Base-by-base conservation (phyloP, 345 rosid species). In the Xanthoceras sorbifolium region DNA sequence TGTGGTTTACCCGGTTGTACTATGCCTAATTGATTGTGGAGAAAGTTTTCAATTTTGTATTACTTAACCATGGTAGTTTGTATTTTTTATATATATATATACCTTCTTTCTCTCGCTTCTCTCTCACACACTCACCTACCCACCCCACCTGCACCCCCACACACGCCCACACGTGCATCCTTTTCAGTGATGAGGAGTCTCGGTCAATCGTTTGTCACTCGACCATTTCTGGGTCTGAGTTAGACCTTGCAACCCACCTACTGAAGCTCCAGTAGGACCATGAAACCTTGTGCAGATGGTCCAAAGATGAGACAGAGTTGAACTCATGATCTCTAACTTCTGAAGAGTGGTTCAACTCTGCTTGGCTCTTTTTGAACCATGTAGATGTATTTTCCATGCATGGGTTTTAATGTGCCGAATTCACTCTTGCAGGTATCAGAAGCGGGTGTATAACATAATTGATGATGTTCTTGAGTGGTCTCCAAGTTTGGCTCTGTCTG, bases 381-480 rank as follows among this genome's bases (percentile, higher is more conserved):
- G 2, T 9, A 22, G 4, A 25, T 22, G 17, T 31, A 54, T 17
- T 62, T 11, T 42, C 32, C 59, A 26, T 50, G 20, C 36, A 2
- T 67, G n/a, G 76, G 73, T 69, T n/a, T 67, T 82, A 70, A 82
- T 36, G 64, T 78, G 42, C 44, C 63, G 34, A 34, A 31, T 20
- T 29, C 25, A 44, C 55, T 77, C 71, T 75, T 81, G 82, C 94
- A 97, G 99, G 88, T 96, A 96, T 78, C 98, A 96, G 80, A 96
- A 90, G 82, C 89, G 99, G 55, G 88, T 96, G 87, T 94, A 92
- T 14, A 96, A 94, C 80, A 96, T 96, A 72, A 96, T 96, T n/a
- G 99, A 96, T 50, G 98, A 96, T 64, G 94, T 97, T 64, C 89
- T 97, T 0, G 99, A 94, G 85, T 97, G 99, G 99, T 91, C 95